Evolutionary conservation across 2,329 filamentous ascomycete species (phyloP), one percentile per base, ranked within the genome.

Genomic region (Rasamsonia emersonii): DNA sequence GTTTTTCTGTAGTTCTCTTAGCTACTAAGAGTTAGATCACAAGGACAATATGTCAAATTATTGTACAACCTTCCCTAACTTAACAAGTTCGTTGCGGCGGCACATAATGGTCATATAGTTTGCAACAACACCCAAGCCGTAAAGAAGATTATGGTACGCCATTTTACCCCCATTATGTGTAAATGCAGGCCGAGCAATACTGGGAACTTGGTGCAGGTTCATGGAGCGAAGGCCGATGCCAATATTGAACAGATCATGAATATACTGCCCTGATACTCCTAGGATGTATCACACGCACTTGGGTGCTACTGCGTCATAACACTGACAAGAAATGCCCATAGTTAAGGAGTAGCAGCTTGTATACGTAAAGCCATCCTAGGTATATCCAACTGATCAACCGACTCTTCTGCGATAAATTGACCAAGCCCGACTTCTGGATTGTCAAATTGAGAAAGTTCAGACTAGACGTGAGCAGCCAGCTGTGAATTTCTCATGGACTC

Each of bases 251-350:
- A 26, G 15, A 26, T 13, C 24, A 26, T 26, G 24, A 26, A 26
- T 26, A 26, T 11, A 26, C 24, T 26, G 24, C 11, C 24, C 24
- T 26, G 11, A 13, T 26, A 26, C 24, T 26, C 24, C 15, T 26
- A 13, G 11, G 9, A 26, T 26, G 24, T 7, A 7, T 26, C 24
- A 26, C 24, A 13, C n/a, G 11, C 24, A 26, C 24, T 26, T 26
- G 11, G 24, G 24, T 26, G 24, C 15, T 26, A 13, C 15, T 26
- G 11, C 15, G 15, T 26, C 11, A 26, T 26, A 26, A 26, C 9
- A 26, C 24, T 26, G 24, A 26, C 11, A 13, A 26, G 24, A n/a
- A 26, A 26, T 26, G 24, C 24, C 24, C 24, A 26, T 6, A 11
- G 24, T 13, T 26, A 13, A 26, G 24, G 24, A 26, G 24, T 13